These are phyloP conservation scores for Candolleomyces eurysporus DNA, from an alignment of 768 basidiomycete genomes.

Conservation along the genomic window DNA sequence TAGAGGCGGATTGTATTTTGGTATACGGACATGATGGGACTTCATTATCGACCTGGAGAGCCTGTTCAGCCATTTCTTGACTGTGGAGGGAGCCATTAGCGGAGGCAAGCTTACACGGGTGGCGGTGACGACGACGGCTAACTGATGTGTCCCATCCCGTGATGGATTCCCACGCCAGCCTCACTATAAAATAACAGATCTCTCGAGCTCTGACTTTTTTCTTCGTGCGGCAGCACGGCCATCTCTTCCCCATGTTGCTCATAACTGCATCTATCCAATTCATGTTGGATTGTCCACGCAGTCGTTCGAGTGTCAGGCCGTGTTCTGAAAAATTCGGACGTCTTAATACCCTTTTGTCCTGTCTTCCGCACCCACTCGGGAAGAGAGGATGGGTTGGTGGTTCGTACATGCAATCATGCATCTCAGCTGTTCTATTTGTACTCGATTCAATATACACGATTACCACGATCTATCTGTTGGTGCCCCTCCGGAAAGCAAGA, in stretches of 20 bases:
- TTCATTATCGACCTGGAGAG: constrained; percentile 66
- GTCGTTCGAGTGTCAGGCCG: constrained; percentile 90
- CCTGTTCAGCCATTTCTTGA: constrained; percentile 39
- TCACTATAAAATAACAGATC: neutral
- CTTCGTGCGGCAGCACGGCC: constrained; percentile 81
- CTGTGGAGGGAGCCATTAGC: neutral
- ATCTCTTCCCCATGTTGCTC: constrained; percentile 86
- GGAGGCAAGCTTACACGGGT: too few relatives aligned
- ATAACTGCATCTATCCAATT: constrained; percentile 52
- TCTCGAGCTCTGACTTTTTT: constrained; percentile 20
- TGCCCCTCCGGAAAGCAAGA: too few relatives aligned
- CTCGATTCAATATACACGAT: neutral
- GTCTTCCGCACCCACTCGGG: constrained; percentile 36
- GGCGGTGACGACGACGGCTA: constrained; percentile 11
- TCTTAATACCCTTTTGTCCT: constrained; percentile 75
- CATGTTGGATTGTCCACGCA: constrained; percentile 44
- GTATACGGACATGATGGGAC: constrained; percentile 59
- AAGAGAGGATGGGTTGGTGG: constrained; percentile 79
- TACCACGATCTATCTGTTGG: too few relatives aligned
- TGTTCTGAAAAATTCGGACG: constrained; percentile 72
- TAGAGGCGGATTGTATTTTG: constrained; percentile 68
- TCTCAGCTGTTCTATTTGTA: neutral
- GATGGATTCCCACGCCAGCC: constrained; percentile 9
- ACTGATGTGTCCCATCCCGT: constrained; percentile 2
- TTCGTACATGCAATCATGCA: constrained; percentile 35